These are phyloP conservation scores for Wickerhamomyces silvicola DNA, from an alignment of 805 yeast species.

Conservation along the genomic window DNA sequence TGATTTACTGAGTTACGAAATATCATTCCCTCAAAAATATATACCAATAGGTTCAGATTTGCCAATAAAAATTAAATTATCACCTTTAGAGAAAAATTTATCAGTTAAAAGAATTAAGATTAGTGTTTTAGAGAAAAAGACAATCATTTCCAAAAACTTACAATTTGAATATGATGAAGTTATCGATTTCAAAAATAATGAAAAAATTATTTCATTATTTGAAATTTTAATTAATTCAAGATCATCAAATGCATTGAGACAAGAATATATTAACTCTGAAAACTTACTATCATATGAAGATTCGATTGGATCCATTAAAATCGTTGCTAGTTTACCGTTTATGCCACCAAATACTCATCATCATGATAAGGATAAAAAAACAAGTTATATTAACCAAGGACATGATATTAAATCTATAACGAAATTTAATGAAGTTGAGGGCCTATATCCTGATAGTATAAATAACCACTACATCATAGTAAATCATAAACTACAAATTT, in stretches of 20 bases:
- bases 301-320: slow-evolving; percentile 15
- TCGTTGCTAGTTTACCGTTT: slow-evolving; percentile 14
- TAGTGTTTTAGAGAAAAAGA: slow-evolving; percentile 59
- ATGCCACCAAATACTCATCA: slow-evolving; percentile 4
- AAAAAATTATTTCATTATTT: slow-evolving; percentile 50
- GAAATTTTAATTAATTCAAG: slow-evolving; percentile 56
- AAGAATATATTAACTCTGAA: slow-evolving; percentile 55
- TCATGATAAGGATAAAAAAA: slow-evolving; percentile 2
- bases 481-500: slow-evolving; percentile 63
- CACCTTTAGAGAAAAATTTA: slow-evolving; percentile 59
- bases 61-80: slow-evolving; percentile 56
- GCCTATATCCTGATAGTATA: slow-evolving; percentile 43
- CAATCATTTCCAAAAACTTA: slow-evolving; percentile 52
- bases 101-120: slow-evolving; percentile 57
- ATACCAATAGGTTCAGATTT: slow-evolving; percentile 56
- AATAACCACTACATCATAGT: slow-evolving; percentile 58
- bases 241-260: slow-evolving; percentile 40
- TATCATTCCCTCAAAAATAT: slow-evolving; percentile 65
- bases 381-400: slow-evolving; percentile 6
- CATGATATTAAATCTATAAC: slow-evolving; percentile 7
- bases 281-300: slow-evolving; percentile 44
- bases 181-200: slow-evolving; percentile 22
- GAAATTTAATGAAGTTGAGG: slow-evolving; percentile 12
- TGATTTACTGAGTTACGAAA: slow-evolving; percentile 61
- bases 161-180: slow-evolving; percentile 45